Base-by-base conservation (phyloP, 768 basidiomycete genomes). In the Russula abietina region DNA sequence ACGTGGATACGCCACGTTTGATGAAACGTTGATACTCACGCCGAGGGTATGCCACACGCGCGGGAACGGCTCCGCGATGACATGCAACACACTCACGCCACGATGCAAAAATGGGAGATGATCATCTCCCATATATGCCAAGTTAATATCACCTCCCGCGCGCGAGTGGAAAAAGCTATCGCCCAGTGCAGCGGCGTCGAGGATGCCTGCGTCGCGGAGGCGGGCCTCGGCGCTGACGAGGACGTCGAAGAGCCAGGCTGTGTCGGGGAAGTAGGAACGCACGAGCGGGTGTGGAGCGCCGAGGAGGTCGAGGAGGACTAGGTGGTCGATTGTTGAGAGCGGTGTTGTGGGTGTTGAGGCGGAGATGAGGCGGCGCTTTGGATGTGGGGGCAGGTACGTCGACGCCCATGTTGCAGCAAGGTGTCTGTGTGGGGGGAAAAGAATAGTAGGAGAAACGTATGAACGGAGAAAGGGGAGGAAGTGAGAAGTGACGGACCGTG, bases 31-130 rank as follows among this genome's bases (percentile, higher is more conserved):
- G 45, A 10, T 43, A 75, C 83, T 69, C 70, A 93, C 96, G 60
- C 70, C 72, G 39, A 91, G 70, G 9, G 82, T 86, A 73, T 98
- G 94, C 95, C 94, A 98, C 17, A 96, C 93, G 1, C 46, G 62
- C 3, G 97, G 97, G 73, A 98, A 99, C 2, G 91, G 93, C 52
- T 83, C 83, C 2, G 95, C 75, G 59, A 98, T 98, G 51, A 98
- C 72, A 73, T 99, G 97, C 67, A 99, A 75, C 56, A 98, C 76
- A 65, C 84, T 90, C 17, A 98, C 93, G 2, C 97, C 97, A 65
- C 78, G 75, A 41, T 77, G 74, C 55, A 96, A 69, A 77, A 99
- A 98, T 26, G 97, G 97, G 46, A 93, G 73, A 69, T 99, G 97
- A 74, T 99, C 97, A 73, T 99, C 97, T 45, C 84, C 91, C 64